Base-by-base conservation (phyloP, 495 filamentous ascomycete species). In the Cryomyces minteri region DNA sequence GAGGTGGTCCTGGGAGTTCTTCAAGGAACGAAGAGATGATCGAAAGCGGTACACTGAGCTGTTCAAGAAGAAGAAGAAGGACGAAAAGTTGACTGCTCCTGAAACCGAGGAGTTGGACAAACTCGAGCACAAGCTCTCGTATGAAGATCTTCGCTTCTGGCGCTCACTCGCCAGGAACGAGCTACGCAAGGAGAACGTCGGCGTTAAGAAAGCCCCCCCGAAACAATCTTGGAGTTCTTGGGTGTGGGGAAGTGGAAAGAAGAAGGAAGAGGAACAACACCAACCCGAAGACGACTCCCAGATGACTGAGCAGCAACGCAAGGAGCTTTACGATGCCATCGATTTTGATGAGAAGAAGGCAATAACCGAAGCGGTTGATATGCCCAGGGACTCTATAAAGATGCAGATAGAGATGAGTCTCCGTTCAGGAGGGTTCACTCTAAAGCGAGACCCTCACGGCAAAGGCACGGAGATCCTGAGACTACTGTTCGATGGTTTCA, bases 121-220 rank as follows among this genome's bases (percentile, higher is more conserved):
- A 34, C 68, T 98, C 11, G 88, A 98, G 55, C 74, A 73, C 62
- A 94, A 96, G 58, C 68, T 92, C 18, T 80, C 72, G 36, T 98
- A 98, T 58, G 92, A 98, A 57, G 90, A 98, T 64, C 71, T 98
- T 34, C 81, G 90, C 5, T 98, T 98, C 63, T 98, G 92, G 84
- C 70, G 90, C 43, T 94, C 88, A 3, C 58, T 98, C 43, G 90
- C 90, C 18, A 77, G 90, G 30, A 98, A 94, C 54, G 83, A 98
- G 54, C 70, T 98, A 25, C 83, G 82, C 50, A 95, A 94, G 58
- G 90, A 98, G 60, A 90, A 93, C 48, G 77, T 88, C 14, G 82
- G 82, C 31, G 74, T 86, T 14, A 77, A 81, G 58, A 82, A 82
- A 53, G 65, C 73, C 48, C 69, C 72, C 31, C 69, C 72, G 40